Evolutionary conservation across 495 filamentous ascomycete species (phyloP), one percentile per base, ranked within the genome.

Genomic region (Emericellopsis terricola): DNA sequence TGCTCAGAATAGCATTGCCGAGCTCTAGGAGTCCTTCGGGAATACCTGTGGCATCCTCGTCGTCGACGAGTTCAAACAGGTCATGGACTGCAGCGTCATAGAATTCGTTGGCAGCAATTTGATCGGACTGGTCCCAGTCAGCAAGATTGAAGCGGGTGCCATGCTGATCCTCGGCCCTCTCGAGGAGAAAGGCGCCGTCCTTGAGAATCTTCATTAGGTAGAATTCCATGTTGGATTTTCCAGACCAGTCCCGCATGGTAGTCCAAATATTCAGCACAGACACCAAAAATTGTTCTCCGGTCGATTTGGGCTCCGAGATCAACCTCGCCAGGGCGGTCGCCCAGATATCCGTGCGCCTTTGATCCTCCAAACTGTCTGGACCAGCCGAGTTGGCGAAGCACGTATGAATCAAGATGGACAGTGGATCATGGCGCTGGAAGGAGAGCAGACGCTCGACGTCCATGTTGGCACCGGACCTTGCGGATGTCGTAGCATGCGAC

Each of bases 151-250:
- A 71, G 38, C 70, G 60, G 17, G 67, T 67, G 10, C 71, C 64
- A 44, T 71, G 62, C 34, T 69, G 65, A 57, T 83, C 76, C 56
- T 80, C 69, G 50, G 76, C 64, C 45, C 68, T 65, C 41, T 94
- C 83, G 51, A 94, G 62, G 36, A 97, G 57, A 48, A 94, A 94
- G 17, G 81, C 74, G 38, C 89, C 89, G 47, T 86, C 80, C 55
- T 93, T 81, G 14, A 97, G 68, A 38, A 87, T 78, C 48, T 83
- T 76, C 81, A 91, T 87, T 4, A 97, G 69, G 47, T 84, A 94
- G 46, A 81, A 75, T 59, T 94, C 86, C 62, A 97, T 76, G 43
- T 81, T 85, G 41, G 74, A 71, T 40, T 75, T 81, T 36, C 81
- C 79, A 38, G 79, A 77, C 89, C 89, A 96, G 48, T 83, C 77